Evolutionary conservation across 1,139 yeast species (phyloP).

Genomic region (Kazachstania sp.): DNA sequence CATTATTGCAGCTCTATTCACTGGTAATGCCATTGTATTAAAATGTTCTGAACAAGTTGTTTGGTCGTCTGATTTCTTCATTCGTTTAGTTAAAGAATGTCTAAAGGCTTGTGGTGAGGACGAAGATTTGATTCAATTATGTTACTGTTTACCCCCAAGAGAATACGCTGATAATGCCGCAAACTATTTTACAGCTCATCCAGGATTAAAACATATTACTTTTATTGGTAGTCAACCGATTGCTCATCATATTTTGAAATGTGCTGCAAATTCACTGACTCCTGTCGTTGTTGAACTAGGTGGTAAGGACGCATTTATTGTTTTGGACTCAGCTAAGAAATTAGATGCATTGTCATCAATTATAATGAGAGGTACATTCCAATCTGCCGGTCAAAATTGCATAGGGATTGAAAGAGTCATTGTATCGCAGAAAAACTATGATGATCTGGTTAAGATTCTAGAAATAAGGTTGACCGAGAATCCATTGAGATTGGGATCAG

Average conservation of each 20-base stretch:
- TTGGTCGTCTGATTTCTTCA: conserved; percentile 84
- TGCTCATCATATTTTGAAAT: conserved; percentile 75
- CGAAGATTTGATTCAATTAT: conserved; percentile 76
- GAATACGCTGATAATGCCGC: conserved; percentile 63
- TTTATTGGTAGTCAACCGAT: conserved; percentile 94
- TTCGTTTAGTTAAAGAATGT: conserved; percentile 60
- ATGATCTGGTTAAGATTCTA: conserved; percentile 48
- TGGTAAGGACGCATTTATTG: conserved; percentile 86
- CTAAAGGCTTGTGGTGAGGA: conserved; percentile 64
- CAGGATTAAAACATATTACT: conserved; percentile 76
- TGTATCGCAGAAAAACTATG: conserved; percentile 61
- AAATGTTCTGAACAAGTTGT: conserved; percentile 94
- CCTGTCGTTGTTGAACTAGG: conserved; percentile 95
- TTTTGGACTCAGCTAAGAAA: conserved; percentile 62
- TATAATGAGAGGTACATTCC: conserved; percentile 89
- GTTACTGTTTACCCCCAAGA: conserved; percentile 42
- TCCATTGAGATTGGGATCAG: conserved; percentile 69
- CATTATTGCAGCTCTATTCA: conserved; percentile 71
- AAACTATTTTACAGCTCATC: conserved; percentile 74
- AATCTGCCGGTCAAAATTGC: conserved; percentile 95
- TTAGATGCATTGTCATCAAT: conserved; percentile 62
- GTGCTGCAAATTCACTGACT: conserved; percentile 74
- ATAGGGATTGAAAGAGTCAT: conserved; percentile 93
- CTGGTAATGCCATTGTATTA: conserved; percentile 85
- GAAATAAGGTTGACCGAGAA: conserved; percentile 44